phyloP scores from a whole-genome alignment of 1,139 yeast genomes.

The Schwanniomyces etchellsii region DNA sequence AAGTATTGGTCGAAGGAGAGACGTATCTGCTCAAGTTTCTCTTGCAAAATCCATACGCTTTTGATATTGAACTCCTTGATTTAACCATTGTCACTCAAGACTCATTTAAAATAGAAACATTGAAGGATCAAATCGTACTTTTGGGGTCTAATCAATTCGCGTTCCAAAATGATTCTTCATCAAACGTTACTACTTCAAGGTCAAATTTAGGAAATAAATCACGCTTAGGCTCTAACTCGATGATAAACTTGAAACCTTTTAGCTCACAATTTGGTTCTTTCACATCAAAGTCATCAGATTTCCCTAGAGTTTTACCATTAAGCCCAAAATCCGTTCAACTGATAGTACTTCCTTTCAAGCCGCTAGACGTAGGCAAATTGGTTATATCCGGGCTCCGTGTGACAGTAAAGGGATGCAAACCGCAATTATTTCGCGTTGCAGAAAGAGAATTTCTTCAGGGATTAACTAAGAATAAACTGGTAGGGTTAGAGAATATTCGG shows the following conservation, averaged over 20 bases:
- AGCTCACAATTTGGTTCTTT: not conserved
- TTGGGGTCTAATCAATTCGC: not conserved
- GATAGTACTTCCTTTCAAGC: conserved; percentile 30
- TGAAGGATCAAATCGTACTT: conserved; percentile 10
- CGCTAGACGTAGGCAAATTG: conserved; percentile 26
- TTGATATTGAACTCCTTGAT: conserved; percentile 60
- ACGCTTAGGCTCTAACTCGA: not conserved
- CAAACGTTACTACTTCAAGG: no score
- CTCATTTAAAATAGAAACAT: conserved; percentile 22
- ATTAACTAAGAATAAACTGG: conserved; percentile 12
- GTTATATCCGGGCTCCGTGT: conserved; percentile 28
- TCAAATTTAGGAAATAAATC: no score
- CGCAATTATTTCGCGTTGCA: conserved; percentile 25
- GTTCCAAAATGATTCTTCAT: not conserved
- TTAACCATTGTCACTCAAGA: conserved; percentile 38
- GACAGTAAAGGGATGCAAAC: conserved; percentile 21
- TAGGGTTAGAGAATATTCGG: conserved; percentile 4
- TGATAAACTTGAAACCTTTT: not conserved
- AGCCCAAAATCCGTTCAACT: conserved; percentile 27
- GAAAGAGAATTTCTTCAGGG: conserved; percentile 18
- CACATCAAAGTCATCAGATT: not conserved
- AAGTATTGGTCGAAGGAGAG: conserved; percentile 51
- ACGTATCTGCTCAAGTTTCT: conserved; percentile 46
- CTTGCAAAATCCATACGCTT: conserved; percentile 77
- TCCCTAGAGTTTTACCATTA: conserved; percentile 10